Evolutionary conservation across 805 yeast genomes (phyloP).

Genomic region (Ogataea haglerorum): DNA sequence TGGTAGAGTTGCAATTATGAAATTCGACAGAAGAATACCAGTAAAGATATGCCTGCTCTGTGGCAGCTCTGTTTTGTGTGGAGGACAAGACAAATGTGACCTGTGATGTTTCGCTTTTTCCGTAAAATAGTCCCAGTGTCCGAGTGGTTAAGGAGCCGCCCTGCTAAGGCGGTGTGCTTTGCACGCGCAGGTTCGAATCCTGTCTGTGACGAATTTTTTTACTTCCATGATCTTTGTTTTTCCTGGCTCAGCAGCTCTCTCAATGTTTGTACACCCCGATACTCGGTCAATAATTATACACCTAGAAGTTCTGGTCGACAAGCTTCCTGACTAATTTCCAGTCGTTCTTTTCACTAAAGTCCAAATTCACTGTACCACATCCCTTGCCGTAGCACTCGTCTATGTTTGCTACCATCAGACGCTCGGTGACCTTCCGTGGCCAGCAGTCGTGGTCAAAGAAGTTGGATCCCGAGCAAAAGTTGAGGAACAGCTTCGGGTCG

Average conservation of each 20-base stretch:
- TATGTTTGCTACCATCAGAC: constrained; percentile 42
- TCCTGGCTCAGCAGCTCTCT: too few relatives aligned
- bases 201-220: constrained; percentile 85
- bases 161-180: constrained; percentile 86
- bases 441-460: constrained; percentile 69
- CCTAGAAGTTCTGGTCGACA: constrained; percentile 47
- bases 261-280: too few relatives aligned
- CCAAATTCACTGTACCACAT: constrained; percentile 64
- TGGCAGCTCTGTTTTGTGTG: too few relatives aligned
- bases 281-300: too few relatives aligned
- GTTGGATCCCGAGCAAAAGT: constrained; percentile 72
- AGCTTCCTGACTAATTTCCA: constrained; percentile 55
- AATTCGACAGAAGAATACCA: constrained; percentile 27
- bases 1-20: constrained; percentile 40
- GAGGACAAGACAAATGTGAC: not conserved
- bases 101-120: not conserved
- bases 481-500: constrained; percentile 58
- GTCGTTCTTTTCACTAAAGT: constrained; percentile 58
- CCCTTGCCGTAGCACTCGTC: constrained; percentile 50
- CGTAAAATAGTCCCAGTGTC: constrained; percentile 51
- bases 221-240: not conserved
- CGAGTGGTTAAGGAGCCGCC: constrained; percentile 77
- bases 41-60: not conserved
- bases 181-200: constrained; percentile 99
- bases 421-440: constrained; percentile 65